These are phyloP conservation scores for Backusella morwellensis DNA, from an alignment of 192 early-diverging fungal species.

Conservation along the genomic window DNA sequence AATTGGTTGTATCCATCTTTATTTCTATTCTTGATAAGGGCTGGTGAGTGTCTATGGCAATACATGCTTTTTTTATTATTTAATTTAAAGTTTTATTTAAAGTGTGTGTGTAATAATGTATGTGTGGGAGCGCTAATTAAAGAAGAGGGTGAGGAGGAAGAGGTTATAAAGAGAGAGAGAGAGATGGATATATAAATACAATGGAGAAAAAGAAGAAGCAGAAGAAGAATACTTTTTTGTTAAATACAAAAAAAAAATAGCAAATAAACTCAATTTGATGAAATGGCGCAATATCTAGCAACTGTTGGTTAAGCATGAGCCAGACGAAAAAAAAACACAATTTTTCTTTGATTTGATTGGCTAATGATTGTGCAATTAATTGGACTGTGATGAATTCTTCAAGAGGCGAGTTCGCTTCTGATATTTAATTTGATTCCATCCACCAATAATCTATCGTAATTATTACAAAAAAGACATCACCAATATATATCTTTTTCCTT, in stretches of 20 bases:
- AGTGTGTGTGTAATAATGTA: background rate
- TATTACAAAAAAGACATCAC: background rate
- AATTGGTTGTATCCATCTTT: slow-evolving; percentile 39
- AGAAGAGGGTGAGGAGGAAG: background rate
- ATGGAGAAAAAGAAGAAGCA: background rate
- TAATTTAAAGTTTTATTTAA: background rate
- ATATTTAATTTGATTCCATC: background rate
- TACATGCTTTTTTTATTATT: background rate
- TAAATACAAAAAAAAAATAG: background rate
- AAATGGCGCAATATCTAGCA: slow-evolving; percentile 16
- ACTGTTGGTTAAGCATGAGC: background rate
- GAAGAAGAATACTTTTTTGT: background rate
- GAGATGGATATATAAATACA: background rate
- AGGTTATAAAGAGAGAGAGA: background rate
- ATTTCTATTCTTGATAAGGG: slow-evolving; percentile 41
- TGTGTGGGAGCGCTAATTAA: background rate
- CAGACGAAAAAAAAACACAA: slow-evolving; percentile 4
- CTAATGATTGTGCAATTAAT: slow-evolving; percentile 13
- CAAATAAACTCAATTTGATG: slow-evolving; percentile 6
- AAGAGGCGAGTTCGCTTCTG: background rate
- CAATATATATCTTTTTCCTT: background rate
- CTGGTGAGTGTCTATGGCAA: slow-evolving; percentile 53
- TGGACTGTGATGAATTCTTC: background rate
- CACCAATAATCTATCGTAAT: background rate
- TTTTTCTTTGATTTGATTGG: slow-evolving; percentile 1